Evolutionary conservation across 1,139 yeast genomes (phyloP), one percentile per base, ranked within the genome.

Genomic region (Debaryomyces fabryi): DNA sequence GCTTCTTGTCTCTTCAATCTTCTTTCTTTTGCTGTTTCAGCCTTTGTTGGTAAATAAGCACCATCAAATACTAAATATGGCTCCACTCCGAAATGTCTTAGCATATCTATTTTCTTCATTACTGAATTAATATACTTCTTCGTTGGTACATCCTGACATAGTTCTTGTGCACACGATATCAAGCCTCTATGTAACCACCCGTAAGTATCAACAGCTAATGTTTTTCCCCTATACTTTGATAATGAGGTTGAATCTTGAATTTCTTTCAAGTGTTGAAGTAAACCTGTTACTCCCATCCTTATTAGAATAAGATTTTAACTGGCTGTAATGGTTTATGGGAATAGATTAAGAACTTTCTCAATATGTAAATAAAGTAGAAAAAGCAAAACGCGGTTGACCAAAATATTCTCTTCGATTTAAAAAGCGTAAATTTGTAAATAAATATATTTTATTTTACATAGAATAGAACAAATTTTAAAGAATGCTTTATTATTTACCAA

Each of bases 51-150:
- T 43, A 93, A 72, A 41, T 83, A 75, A 50, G 90, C 96, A 2
- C 99, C 99, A 64, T 95, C 99, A 67, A 95, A 91, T 4, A 95
- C 98, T 62, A 95, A 76, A 62, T 84, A 91, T 0, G 97, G 97
- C 49, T 81, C 83, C 5, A 93, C 85, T 1, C 87, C 87, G 61
- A 83, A 85, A 51, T 79, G 72, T 42, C 79, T 65, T 39, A 92
- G 70, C 88, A 91, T 81, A 34, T 79, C 75, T 9, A 92, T 76
- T 57, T 84, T 80, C 55, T 82, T 82, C 63, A 83, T 64, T 21
- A 86, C 79, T 55, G 81, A 87, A 39, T 76, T 75, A 35, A 86
- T 65, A 60, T 86, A 88, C 56, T 79, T 79, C 6, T 79, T 72
- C 0, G 98, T 90, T 0, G 92, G 91, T 46, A 71, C 68, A 23